phyloP scores from a whole-genome alignment of 352 stramenopile genomes.

The Pythium chondricola region DNA sequence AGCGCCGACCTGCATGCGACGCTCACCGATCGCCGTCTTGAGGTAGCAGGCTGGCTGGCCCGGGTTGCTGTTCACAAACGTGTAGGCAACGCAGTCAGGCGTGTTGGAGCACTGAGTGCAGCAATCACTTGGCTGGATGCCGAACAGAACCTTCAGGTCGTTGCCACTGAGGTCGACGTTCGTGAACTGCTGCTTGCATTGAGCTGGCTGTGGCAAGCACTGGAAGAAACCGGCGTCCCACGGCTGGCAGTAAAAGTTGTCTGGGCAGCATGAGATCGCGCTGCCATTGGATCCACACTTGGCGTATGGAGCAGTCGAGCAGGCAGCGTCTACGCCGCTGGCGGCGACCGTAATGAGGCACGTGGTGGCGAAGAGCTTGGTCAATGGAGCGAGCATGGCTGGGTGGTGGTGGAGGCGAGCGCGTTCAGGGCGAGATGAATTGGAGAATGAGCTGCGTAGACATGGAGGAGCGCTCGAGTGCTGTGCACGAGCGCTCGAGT shows the following conservation, averaged over 20 bases:
- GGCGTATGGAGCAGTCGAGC: slow-evolving; percentile 12
- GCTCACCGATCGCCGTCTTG: slow-evolving; percentile 17
- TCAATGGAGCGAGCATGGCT: not conserved
- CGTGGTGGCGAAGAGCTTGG: not conserved
- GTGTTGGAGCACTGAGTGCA: slow-evolving; percentile 25
- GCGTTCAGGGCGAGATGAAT: not conserved
- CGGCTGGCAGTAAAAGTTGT: slow-evolving; percentile 37
- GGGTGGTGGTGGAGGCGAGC: not conserved
- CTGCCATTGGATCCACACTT: slow-evolving; percentile 17
- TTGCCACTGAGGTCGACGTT: slow-evolving; percentile 40
- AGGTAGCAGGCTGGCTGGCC: slow-evolving; percentile 29
- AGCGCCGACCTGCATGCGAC: slow-evolving; percentile 9
- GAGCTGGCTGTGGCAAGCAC: slow-evolving; percentile 24
- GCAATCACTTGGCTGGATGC: slow-evolving; percentile 20
- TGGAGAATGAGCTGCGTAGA: slow-evolving; percentile 3
- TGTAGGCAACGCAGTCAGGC: slow-evolving; percentile 26
- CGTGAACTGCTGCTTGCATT: slow-evolving; percentile 30
- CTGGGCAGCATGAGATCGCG: slow-evolving; percentile 29
- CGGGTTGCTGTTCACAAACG: slow-evolving; percentile 33
- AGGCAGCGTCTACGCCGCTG: slow-evolving; percentile 3
- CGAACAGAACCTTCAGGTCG: slow-evolving; percentile 28
- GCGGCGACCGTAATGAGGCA: not conserved
- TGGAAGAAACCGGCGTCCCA: slow-evolving; percentile 42
- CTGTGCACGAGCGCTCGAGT: too few relatives aligned
- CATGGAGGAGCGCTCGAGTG: not conserved